Base-by-base conservation (phyloP, 2,329 filamentous ascomycete species). In the Eutypella sp. region DNA sequence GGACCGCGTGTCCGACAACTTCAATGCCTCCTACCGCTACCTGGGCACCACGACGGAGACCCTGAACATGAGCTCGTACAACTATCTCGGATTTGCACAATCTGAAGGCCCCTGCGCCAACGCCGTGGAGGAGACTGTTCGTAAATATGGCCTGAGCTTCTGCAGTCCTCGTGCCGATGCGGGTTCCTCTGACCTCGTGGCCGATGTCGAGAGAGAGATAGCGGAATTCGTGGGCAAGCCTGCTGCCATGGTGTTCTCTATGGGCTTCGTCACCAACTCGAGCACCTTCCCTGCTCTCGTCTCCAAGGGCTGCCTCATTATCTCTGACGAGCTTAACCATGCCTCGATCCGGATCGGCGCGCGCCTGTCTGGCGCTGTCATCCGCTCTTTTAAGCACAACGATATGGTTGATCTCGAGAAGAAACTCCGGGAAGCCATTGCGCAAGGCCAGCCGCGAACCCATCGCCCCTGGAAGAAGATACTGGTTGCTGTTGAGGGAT, bases 381-480 rank as follows among this genome's bases (percentile, higher is more conserved):
- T 99, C 59, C 82, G 85, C 55, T 95, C 92, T 62, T 99, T 97
- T 78, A 95, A 90, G 75, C 93, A 99, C 76, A 99, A 99, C 66
- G 88, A 97, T 67, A 95, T 96, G 85, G 72, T 69, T 23, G 85
- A 95, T 57, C 76, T 99, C 16, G 93, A 99, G 70, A 80, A 80
- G 48, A 83, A 87, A 57, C 81, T 99, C 6, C 86, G 93, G 36
- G 91, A 97, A 64, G 87, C 84, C 54, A 97, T 99, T 63, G 91
- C 92, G 13, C 92, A 97, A 69, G 93, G 93, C 38, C 93, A 99
- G 65, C 93, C 93, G 44, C 87, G 93, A 55, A 99, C 92, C n/a
- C 93, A 99, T 68, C 87, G 93, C 24, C 93, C 93, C 1, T 99
- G 93, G 93, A 96, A 95, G 78, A 99, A 97, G 81, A 97, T 99